Percentiles rank a stretch among this genome's conserved stretches.
phyloP scores from a whole-genome alignment of 2,329 filamentous ascomycete genomes.

The Apiospora arundinis region DNA sequence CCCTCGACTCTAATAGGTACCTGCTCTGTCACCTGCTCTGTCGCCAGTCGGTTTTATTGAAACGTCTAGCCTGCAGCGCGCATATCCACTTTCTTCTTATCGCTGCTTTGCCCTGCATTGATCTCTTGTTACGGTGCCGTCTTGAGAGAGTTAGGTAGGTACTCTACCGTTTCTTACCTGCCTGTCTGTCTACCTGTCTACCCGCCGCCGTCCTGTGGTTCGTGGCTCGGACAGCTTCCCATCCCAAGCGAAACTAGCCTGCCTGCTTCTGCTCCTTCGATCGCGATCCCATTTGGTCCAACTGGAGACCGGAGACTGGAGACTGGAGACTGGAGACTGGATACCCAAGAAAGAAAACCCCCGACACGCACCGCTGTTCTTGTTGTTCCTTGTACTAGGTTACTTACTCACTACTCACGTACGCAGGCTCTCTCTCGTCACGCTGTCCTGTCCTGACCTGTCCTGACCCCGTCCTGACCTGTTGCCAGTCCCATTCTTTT shows the following conservation, averaged over 20 bases:
- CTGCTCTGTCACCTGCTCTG: too few species aligned
- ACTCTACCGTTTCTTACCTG: conserved; percentile 1
- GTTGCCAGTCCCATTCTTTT: conserved; percentile 16
- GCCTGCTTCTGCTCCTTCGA: conserved; percentile 12
- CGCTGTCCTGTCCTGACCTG: not conserved
- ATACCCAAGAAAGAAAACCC: too few species aligned
- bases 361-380: not conserved
- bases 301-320: conserved; percentile 18
- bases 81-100: not conserved
- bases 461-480: too few species aligned
- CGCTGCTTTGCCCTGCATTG: not conserved
- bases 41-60: conserved; percentile 1
- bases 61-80: not conserved
- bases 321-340: too few species aligned
- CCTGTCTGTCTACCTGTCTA: too few species aligned
- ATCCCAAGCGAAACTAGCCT: not conserved
- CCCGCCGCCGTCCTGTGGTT: not conserved
- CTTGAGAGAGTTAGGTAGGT: not conserved
- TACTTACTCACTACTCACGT: not conserved
- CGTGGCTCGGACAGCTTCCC: conserved; percentile 11
- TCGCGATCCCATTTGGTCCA: conserved; percentile 20
- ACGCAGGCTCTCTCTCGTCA: not conserved
- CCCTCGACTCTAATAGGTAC: not conserved
- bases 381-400: too few species aligned
- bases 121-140: not conserved